Base-by-base conservation (phyloP, 345 rosid species). In the Boechera stricta region DNA sequence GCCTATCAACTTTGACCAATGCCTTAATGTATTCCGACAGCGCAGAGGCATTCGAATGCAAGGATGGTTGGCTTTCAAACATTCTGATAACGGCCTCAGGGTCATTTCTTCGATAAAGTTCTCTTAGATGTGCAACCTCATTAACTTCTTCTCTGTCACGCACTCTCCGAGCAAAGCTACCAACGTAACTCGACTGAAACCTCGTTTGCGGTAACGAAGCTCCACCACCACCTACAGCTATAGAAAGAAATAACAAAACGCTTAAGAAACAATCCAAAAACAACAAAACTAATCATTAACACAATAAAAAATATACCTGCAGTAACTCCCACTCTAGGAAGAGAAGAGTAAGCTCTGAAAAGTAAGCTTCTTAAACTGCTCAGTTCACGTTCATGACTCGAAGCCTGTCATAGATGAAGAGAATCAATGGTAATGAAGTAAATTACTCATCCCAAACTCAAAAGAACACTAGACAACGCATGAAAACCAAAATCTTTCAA, bases 11-110 rank as follows among this genome's bases (percentile, higher is more conserved):
- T 85, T 84, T 92, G 32, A 90, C 97, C 71, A 94, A 80, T 28
- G 98, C 98, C 85, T 89, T 94, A 7, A 94, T 89, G 56, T 94
- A 94, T 62, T 94, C 92, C 2, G 95, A 82, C 26, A 94, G 72
- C 1, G 98, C 98, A 28, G 90, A 79, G 13, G 85, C 69, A 69
- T 86, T 92, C 7, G 80, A 78, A 64, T 94, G 89, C 64, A 92
- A 78, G 5, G 97, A 88, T 52, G 98, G 88, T 63, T 83, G 89
- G 81, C 87, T 92, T 84, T 94, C 98, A 73, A 89, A 94, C 41
- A 83, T 61, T 77, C 91, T 84, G 78, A 94, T 92, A 59, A 94
- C 89, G 28, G 91, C 90, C 81, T 94, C 98, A 66, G 95, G 94
- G 77, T 94, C 98, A 53, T 92, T 92, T 79, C 87, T 85, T 45